These are phyloP conservation scores for Cladosporium halotolerans DNA, from an alignment of 2,329 filamentous ascomycete species.

Conservation along the genomic window DNA sequence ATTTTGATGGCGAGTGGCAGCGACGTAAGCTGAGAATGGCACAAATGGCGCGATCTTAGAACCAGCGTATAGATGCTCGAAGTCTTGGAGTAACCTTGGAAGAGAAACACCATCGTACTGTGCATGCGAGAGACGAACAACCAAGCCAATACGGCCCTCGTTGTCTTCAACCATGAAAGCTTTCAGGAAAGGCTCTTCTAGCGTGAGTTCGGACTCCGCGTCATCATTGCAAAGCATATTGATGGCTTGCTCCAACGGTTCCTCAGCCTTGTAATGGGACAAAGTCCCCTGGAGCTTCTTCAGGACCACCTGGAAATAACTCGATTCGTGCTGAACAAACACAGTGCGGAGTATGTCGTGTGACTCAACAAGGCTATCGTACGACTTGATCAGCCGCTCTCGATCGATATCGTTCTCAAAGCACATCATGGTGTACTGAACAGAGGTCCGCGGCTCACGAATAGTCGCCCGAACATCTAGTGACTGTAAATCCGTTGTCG, in stretches of 20 bases:
- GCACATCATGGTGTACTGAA: slow-evolving; percentile 60
- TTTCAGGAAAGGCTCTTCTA: slow-evolving; percentile 17
- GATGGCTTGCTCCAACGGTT: slow-evolving; percentile 12
- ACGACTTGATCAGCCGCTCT: slow-evolving; percentile 44
- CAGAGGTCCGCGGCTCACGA: slow-evolving; percentile 53
- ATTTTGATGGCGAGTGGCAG: not conserved
- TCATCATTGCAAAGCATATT: slow-evolving; percentile 11
- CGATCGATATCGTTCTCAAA: slow-evolving; percentile 49
- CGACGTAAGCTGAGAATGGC: slow-evolving; percentile 5
- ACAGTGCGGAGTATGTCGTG: slow-evolving; percentile 34
- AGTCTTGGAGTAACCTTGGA: slow-evolving; percentile 48
- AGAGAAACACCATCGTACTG: slow-evolving; percentile 45
- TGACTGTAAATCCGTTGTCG: slow-evolving; percentile 21
- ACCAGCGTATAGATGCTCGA: slow-evolving; percentile 39
- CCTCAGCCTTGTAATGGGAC: slow-evolving; percentile 14
- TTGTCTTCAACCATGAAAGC: slow-evolving; percentile 18
- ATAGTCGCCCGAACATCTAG: slow-evolving; percentile 49
- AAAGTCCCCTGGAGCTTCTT: slow-evolving; percentile 18
- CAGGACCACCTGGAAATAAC: slow-evolving; percentile 2
- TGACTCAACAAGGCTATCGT: slow-evolving; percentile 50
- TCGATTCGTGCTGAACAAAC: slow-evolving; percentile 20
- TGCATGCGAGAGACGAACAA: slow-evolving; percentile 29
- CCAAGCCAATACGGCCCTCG: slow-evolving; percentile 24
- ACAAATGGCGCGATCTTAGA: not conserved
- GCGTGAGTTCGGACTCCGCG: slow-evolving; percentile 5